phyloP scores from a whole-genome alignment of 805 yeast species.

The Candida sphagnicola region DNA sequence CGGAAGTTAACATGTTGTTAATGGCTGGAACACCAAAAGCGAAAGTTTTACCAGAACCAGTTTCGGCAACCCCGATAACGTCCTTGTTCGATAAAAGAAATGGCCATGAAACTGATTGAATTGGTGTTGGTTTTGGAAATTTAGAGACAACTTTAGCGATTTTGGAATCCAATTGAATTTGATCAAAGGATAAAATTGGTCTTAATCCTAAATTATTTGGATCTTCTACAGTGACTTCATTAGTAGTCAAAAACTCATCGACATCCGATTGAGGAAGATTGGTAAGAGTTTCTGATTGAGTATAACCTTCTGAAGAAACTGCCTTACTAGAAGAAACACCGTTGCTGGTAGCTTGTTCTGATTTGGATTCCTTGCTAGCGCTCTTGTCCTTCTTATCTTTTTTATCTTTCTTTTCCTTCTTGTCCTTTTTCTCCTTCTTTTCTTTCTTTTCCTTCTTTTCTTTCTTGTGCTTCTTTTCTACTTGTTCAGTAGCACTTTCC shows the following conservation, averaged over 20 bases:
- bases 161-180: slow-evolving; percentile 49
- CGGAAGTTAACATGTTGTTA: slow-evolving; percentile 51
- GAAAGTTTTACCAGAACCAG: slow-evolving; percentile 97
- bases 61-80: slow-evolving; percentile 96
- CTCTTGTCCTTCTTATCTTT: slow-evolving; percentile 14
- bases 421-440: slow-evolving; percentile 23
- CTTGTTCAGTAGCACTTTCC: slow-evolving; percentile 9
- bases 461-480: slow-evolving; percentile 24
- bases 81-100: slow-evolving; percentile 72
- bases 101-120: slow-evolving; percentile 95
- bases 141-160: slow-evolving; percentile 60
- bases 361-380: slow-evolving; percentile 9
- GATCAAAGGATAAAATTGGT: slow-evolving; percentile 68
- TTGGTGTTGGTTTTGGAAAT: slow-evolving; percentile 92
- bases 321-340: slow-evolving; percentile 11
- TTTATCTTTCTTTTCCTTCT: slow-evolving; percentile 25
- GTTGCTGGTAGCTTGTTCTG: slow-evolving; percentile 4
- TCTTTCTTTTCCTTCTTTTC: slow-evolving; percentile 25
- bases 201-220: slow-evolving; percentile 47
- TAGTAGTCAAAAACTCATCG: slow-evolving; percentile 57
- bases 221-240: slow-evolving; percentile 81
- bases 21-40: slow-evolving; percentile 99
- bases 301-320: slow-evolving; percentile 19
- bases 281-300: slow-evolving; percentile 37
- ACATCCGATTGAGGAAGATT: slow-evolving; percentile 50